Conservation (phyloP, 1,284 basidiomycete species). For the Coniophora puteana region DNA sequence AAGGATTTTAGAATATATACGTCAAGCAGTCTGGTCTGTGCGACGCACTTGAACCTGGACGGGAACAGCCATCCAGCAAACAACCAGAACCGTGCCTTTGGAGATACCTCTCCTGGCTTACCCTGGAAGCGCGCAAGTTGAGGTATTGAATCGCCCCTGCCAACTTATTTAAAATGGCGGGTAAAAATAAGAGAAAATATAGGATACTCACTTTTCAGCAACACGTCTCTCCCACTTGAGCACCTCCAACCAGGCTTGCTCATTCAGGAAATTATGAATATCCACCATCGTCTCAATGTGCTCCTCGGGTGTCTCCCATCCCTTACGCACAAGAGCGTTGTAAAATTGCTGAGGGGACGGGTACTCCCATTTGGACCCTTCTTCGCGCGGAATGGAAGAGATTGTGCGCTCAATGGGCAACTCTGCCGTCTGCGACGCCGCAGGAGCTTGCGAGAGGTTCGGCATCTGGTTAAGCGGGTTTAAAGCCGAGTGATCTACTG, state of each 20-base stretch:
- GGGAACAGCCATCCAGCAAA: conserved; percentile 88
- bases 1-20: conserved; percentile 1
- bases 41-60: conserved; percentile 78
- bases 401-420: conserved; percentile 76
- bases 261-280: conserved; percentile 98
- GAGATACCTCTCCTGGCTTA: conserved; percentile 83
- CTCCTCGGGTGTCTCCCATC: conserved; percentile 97
- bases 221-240: conserved; percentile 86
- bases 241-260: conserved; percentile 95
- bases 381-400: conserved; percentile 82
- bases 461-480: conserved; percentile 95
- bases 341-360: conserved; percentile 99
- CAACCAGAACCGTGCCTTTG: conserved; percentile 85
- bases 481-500: conserved; percentile 47
- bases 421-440: conserved; percentile 50
- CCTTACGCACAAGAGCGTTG: conserved; percentile 95
- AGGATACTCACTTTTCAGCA: conserved; percentile 45
- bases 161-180: conserved; percentile 15
- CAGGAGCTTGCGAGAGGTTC: conserved; percentile 64
- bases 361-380: conserved; percentile 76
- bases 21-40: background rate
- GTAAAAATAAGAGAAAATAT: conserved; percentile 2
- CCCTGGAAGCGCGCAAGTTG: conserved; percentile 87
- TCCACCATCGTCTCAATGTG: conserved; percentile 96
- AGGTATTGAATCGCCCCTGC: conserved; percentile 43